Evolutionary conservation across 352 stramenopile genomes (phyloP), one percentile per base, ranked within the genome.

Genomic region (Phytophthora hibernalis): DNA sequence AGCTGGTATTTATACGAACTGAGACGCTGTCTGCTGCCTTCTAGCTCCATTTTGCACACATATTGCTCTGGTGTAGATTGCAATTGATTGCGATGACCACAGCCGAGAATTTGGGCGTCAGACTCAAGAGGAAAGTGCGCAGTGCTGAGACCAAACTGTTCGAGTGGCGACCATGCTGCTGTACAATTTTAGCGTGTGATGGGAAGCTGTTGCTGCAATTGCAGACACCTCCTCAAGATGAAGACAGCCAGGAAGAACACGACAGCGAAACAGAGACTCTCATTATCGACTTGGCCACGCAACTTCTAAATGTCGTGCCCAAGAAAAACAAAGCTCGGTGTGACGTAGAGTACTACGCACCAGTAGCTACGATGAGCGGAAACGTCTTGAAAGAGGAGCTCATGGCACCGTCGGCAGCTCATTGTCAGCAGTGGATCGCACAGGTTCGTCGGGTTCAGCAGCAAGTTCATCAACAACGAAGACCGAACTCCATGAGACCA

Each of bases 281-380:
- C 16, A 65, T 42, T 5, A 77, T 91, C 28, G 79, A 87, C 21
- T 58, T 90, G 21, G 66, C 58, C 20, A 71, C 70, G 54, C 75
- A 87, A 40, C 60, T 91, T 1, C 49, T 72, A 12, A 66, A 70
- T 12, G 63, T 91, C 21, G 69, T 85, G 37, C 66, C 79, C 22
- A 89, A 85, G 37, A 91, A 91, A 51, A 83, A 78, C 63, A 88
- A 87, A 42, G 79, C 83, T 5, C 73, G 83, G 0, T 92, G 80
- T 22, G 68, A 85, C 15, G 58, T 94, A 3, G 68, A 80, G 59
- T 87, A 81, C 40, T 72, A 77, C 22, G 61, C 58, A 7, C 21
- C 56, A 11, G 47, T 48, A 2, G 59, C 57, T 30, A 58, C 28
- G 9, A 57, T 50, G 49, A 68, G 51, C 16, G 30, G 68, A 61